Percentiles rank a stretch among this genome's conserved stretches.
phyloP scores from a whole-genome alignment of 2,329 filamentous ascomycete species.

The Penicillium capsulatum region DNA sequence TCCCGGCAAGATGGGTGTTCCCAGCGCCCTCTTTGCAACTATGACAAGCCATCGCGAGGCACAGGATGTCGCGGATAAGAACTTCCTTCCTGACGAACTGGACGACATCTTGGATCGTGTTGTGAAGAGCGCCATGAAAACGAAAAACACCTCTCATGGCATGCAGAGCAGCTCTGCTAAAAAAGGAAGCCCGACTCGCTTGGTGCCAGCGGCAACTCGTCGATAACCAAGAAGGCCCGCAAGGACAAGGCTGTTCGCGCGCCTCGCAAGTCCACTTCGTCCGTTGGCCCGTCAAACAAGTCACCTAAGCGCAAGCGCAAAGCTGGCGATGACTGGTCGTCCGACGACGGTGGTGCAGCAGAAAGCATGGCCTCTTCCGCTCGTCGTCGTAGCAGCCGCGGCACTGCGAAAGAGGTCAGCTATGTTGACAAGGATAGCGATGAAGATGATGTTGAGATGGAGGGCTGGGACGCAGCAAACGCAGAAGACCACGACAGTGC shows the following conservation, averaged over 20 bases:
- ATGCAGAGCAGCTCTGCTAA: conserved; percentile 25
- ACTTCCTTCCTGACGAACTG: conserved; percentile 72
- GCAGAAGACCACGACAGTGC: conserved; percentile 28
- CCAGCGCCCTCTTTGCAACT: conserved; percentile 70
- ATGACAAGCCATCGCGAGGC: conserved; percentile 74
- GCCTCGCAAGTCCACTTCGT: conserved; percentile 34
- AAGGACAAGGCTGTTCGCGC: conserved; percentile 27
- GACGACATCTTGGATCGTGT: conserved; percentile 73
- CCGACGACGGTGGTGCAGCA: conserved; percentile 42
- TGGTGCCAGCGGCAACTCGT: conserved; percentile 23
- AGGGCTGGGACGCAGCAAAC: conserved; percentile 33
- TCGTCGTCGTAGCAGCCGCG: conserved; percentile 41
- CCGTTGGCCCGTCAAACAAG: conserved; percentile 26
- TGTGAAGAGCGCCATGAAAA: conserved; percentile 66
- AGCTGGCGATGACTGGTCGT: conserved; percentile 40
- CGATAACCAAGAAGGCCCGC: conserved; percentile 28
- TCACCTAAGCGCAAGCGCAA: conserved; percentile 37
- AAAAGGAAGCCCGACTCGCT: conserved; percentile 42
- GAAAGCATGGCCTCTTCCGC: conserved; percentile 29
- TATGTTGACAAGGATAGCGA: conserved; percentile 45
- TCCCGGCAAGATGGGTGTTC: conserved; percentile 74
- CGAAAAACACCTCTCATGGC: conserved; percentile 41
- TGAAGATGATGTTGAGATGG: conserved; percentile 43
- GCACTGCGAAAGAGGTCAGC: conserved; percentile 35
- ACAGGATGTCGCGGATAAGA: conserved; percentile 79